Conservation (phyloP, 2,329 filamentous ascomycete genomes). For the Fusarium scirpi region DNA sequence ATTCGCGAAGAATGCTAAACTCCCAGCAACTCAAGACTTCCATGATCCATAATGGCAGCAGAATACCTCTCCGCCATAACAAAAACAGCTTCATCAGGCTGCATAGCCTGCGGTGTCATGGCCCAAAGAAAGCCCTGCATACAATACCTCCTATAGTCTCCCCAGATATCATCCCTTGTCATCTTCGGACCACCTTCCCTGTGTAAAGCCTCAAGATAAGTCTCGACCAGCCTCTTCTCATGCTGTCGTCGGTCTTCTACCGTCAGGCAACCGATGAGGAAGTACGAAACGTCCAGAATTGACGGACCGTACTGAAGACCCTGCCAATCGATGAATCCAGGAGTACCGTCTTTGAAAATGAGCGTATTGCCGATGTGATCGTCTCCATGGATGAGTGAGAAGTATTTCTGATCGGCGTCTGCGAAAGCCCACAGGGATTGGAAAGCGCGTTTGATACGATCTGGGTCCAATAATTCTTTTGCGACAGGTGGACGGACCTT, state of each 20-base stretch:
- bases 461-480: not conserved
- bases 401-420: not conserved
- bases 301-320: slow-evolving; percentile 1
- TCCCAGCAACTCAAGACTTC: not conserved
- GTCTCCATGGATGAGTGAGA: slow-evolving; percentile 2
- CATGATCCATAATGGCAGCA: not conserved
- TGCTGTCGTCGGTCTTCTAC: not conserved
- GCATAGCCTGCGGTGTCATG: slow-evolving; percentile 5
- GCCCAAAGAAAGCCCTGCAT: slow-evolving; percentile 2
- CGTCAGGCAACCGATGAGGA: not conserved
- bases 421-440: not conserved
- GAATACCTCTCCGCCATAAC: slow-evolving; percentile 1
- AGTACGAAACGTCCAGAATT: not conserved
- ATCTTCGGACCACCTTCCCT: not conserved
- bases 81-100: not conserved
- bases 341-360: not conserved
- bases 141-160: not conserved
- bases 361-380: slow-evolving; percentile 2
- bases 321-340: slow-evolving; percentile 1
- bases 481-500: not conserved
- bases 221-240: not conserved
- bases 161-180: not conserved
- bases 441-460: not conserved
- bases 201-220: not conserved
- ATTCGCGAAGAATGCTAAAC: not conserved